Conservation (phyloP, 208 protist species). For the Trypanosoma mega region DNA sequence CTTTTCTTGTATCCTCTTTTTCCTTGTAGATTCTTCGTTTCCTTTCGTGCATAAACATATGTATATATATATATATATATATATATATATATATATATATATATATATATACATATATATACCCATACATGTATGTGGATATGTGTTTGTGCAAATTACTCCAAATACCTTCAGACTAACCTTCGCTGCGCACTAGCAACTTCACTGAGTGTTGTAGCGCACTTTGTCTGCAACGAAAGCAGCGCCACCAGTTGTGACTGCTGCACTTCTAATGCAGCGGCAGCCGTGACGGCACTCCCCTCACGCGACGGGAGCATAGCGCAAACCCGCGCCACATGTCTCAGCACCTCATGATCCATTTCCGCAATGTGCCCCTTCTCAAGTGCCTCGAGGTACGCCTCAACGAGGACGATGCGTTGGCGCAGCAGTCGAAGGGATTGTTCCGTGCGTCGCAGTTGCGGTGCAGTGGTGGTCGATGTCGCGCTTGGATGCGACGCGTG, state of each 20-base stretch:
- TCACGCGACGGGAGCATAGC: conserved; percentile 4
- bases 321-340: conserved; percentile 14
- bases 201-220: not conserved
- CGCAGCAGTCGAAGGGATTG: conserved; percentile 33
- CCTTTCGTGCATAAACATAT: no score
- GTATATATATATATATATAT: no score
- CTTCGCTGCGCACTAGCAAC: not conserved
- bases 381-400: conserved; percentile 31
- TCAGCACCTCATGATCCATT: conserved; percentile 6
- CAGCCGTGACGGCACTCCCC: not conserved
- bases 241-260: conserved; percentile 18
- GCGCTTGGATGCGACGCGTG: not conserved
- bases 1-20: no score
- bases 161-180: not conserved
- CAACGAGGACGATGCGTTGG: conserved; percentile 23
- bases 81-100: no score
- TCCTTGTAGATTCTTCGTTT: no score
- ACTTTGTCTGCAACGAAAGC: conserved; percentile 18
- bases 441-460: conserved; percentile 8
- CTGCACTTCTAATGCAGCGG: conserved; percentile 1
- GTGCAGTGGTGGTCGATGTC: not conserved
- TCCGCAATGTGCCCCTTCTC: not conserved
- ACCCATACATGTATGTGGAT: no score
- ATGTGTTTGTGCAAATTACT: no score
- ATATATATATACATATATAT: no score